Base-by-base conservation (phyloP, 2,329 filamentous ascomycete genomes). In the Chrysoporthe deuterocubensis region DNA sequence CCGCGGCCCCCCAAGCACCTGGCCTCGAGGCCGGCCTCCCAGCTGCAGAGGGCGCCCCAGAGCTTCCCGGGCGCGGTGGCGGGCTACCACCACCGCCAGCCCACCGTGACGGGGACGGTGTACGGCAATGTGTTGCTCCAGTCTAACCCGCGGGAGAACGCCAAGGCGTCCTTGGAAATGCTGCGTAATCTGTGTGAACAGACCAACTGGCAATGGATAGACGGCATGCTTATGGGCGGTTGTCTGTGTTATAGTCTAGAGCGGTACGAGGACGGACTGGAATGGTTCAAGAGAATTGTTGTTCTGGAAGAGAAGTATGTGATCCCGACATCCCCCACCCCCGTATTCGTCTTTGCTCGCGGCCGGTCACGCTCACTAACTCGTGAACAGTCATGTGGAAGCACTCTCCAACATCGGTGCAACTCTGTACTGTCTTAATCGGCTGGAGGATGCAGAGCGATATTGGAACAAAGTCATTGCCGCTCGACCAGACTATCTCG, bases 351-450 rank as follows among this genome's bases (percentile, higher is more conserved):
- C 34, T 52, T 13, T 32, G 34, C 57, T 34, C 64, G 26, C 9
- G 21, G 32, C 11, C n/a, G 37, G 26, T 4, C 18, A 68, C 71
- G 46, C 59, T 70, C 68, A 64, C 67, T 71, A 72, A 74, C 76
- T 65, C 69, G 71, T 62, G 68, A 71, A 69, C 73, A 93, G 90
- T 73, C 93, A 97, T 77, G 91, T 97, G 61, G 96, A 99, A 81
- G 94, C 95, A 32, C 90, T 96, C 56, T 97, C 95, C 32, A 98
- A 98, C 77, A 87, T 96, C 69, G 96, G 95, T 32, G 95, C 95
- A 32, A 94, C 95, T 1, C 82, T 97, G 34, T 89, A 97, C 72
- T 94, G 94, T 67, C 85, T 98, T 11, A 90, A 93, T 69, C 89
- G 91, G 68, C 91, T 91, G 68, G 86, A 91, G 60, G 95, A 98